Evolutionary conservation across 1,284 basidiomycete species (phyloP).

Genomic region (Peniophora sp.): DNA sequence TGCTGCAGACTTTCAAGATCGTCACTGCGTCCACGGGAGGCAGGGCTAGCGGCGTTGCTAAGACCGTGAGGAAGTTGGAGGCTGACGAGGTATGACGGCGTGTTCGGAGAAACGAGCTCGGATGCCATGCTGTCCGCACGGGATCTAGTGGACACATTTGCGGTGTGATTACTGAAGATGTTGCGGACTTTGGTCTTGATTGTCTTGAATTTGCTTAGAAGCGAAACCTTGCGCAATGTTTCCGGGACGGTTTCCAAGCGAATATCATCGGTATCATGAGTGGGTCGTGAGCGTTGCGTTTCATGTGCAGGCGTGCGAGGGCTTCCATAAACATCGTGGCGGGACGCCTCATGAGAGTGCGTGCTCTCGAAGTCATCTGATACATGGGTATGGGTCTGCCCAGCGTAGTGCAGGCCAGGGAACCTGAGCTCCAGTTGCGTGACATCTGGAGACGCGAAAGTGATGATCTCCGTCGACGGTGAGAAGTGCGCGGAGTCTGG

Average conservation of each 20-base stretch:
- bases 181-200: slow-evolving; percentile 11
- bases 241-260: too few relatives aligned
- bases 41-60: slow-evolving; percentile 5
- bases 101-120: slow-evolving; percentile 5
- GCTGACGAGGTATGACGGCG: slow-evolving; percentile 5
- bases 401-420: neutral
- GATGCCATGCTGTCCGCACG: slow-evolving; percentile 6
- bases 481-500: slow-evolving; percentile 14
- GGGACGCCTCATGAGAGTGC: too few relatives aligned
- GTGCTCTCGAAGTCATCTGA: slow-evolving; percentile 2
- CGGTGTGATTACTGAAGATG: neutral
- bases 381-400: slow-evolving; percentile 1
- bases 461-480: slow-evolving; percentile 7
- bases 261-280: too few relatives aligned
- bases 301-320: too few relatives aligned
- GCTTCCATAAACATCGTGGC: too few relatives aligned
- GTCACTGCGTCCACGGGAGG: neutral
- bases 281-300: too few relatives aligned
- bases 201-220: slow-evolving; percentile 14
- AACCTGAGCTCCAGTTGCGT: slow-evolving; percentile 16
- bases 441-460: slow-evolving; percentile 23
- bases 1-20: neutral
- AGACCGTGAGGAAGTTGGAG: slow-evolving; percentile 3
- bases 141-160: slow-evolving; percentile 1
- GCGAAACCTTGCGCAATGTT: too few relatives aligned